Percentiles rank a stretch among this genome's conserved stretches.
Evolutionary conservation across 257 asterid genomes (phyloP).

Genomic region (Knoxia roxburghii): DNA sequence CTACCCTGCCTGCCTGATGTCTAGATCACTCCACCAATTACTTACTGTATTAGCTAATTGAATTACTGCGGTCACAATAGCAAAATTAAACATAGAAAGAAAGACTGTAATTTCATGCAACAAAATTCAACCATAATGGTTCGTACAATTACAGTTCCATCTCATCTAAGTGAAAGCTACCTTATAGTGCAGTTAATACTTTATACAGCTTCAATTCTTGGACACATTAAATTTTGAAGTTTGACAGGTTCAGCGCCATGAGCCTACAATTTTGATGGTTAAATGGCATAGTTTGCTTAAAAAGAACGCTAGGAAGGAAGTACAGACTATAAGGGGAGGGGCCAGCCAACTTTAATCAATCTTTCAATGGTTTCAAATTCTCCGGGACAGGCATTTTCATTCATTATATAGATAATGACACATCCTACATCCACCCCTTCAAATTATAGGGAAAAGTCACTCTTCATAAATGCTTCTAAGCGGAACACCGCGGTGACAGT

Average conservation of each 20-base stretch:
- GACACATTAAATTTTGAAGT: neutral
- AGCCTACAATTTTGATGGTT: neutral
- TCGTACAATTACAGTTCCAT: neutral
- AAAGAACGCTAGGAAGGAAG: slow-evolving; percentile 6
- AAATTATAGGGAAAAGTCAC: slow-evolving; percentile 4
- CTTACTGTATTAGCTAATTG: neutral
- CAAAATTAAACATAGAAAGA: neutral
- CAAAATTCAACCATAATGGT: no score
- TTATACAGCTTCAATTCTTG: neutral
- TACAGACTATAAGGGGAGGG: slow-evolving; percentile 4
- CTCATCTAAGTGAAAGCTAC: neutral
- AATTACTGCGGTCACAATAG: no score
- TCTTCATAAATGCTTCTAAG: slow-evolving; percentile 10
- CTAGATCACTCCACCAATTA: neutral
- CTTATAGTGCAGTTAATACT: slow-evolving; percentile 5
- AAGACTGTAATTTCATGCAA: neutral
- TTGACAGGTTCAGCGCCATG: neutral
- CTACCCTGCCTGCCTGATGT: neutral
- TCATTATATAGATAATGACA: slow-evolving; percentile 14
- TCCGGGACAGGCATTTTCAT: slow-evolving; percentile 7
- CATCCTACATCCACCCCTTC: slow-evolving; percentile 9
- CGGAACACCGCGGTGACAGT: neutral
- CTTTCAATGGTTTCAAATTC: slow-evolving; percentile 7
- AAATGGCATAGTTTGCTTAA: slow-evolving; percentile 6
- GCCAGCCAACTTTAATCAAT: slow-evolving; percentile 4